Evolutionary conservation across 2,329 filamentous ascomycete species (phyloP), one percentile per base, ranked within the genome.

Genomic region (Ceratocystis lukuohia): DNA sequence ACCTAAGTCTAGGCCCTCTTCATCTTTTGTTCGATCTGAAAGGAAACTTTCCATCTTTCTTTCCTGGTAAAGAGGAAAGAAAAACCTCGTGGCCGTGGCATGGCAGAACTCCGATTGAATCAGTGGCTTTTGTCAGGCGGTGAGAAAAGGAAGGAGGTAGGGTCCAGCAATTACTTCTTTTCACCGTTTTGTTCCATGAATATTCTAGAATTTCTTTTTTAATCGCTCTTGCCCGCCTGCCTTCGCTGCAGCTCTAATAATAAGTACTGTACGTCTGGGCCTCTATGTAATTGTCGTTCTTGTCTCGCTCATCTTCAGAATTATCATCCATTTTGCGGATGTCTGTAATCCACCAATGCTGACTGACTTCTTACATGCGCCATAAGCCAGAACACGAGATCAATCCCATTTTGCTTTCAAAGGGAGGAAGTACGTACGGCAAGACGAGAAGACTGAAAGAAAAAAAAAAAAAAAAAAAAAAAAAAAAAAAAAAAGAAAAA

Each of bases 201-300:
- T n/a, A 37, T 59, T 59, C 56, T 59, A 59, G 56, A 59, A 59
- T 20, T 37, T 59, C 56, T 37, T 59, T 59, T 59, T n/a, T 59
- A 33, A n/a, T 59, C 56, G 56, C 56, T 33, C 56, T 33, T 59
- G 33, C 28, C 56, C 37, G 30, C 17, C 20, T 59, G 28, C 28
- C 53, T n/a, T 8, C 3, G 5, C 10, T 41, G 37, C 37, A 15
- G 10, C 12, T 41, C 37, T 41, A 12, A 15, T 5, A 15, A 15
- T 41, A 15, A 15, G 12, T 41, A 12, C 37, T 41, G 37, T 15
- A 12, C 37, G 37, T 12, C 37, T 41, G 37, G 4, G 22, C 1
- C 17, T 30, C 17, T 22, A 6, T 12, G 10, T 30, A 33, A n/a
- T 6, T 5, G 17, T 37, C n/a, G 28, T 37, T 15, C 20, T 57